These are phyloP conservation scores for Physcia stellaris DNA, from an alignment of 495 filamentous ascomycete genomes.

Conservation along the genomic window DNA sequence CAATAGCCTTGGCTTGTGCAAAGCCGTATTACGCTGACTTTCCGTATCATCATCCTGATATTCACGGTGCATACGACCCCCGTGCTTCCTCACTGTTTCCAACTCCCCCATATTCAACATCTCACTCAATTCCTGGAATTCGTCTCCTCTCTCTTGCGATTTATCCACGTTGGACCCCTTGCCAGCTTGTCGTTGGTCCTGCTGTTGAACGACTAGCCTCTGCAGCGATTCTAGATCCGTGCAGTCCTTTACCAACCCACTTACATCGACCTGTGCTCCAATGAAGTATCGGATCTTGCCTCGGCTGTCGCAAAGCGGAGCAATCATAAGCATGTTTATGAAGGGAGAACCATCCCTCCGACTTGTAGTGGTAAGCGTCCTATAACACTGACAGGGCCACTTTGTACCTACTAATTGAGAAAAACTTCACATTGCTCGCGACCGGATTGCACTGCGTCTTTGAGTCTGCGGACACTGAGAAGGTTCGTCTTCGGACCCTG, in stretches of 20 bases:
- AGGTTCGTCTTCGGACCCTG: slow-evolving; percentile 48
- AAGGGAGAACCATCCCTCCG: slow-evolving; percentile 54
- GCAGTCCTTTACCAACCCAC: slow-evolving; percentile 40
- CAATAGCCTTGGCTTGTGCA: slow-evolving; percentile 16
- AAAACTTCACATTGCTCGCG: slow-evolving; percentile 55
- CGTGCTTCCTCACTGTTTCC: slow-evolving; percentile 38
- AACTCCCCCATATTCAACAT: slow-evolving; percentile 50
- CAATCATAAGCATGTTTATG: slow-evolving; percentile 53
- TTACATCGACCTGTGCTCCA: slow-evolving; percentile 50
- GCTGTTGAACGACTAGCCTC: slow-evolving; percentile 24
- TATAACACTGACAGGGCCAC: too few relatives aligned
- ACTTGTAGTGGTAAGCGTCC: slow-evolving; percentile 20
- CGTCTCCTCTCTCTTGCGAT: slow-evolving; percentile 22
- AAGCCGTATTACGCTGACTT: slow-evolving; percentile 6
- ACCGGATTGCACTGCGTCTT: slow-evolving; percentile 39
- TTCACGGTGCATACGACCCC: slow-evolving; percentile 41
- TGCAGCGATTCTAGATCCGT: slow-evolving; percentile 45
- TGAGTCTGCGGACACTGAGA: slow-evolving; percentile 39
- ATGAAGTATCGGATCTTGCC: slow-evolving; percentile 48
- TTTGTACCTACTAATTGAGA: slow-evolving; percentile 48
- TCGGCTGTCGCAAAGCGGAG: slow-evolving; percentile 47
- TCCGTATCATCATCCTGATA: slow-evolving; percentile 28
- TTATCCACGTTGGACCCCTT: neutral
- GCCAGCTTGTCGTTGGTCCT: neutral
- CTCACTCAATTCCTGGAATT: slow-evolving; percentile 44